These are phyloP conservation scores for Macroventuria anomochaeta DNA, from an alignment of 2,329 filamentous ascomycete genomes.

Conservation along the genomic window DNA sequence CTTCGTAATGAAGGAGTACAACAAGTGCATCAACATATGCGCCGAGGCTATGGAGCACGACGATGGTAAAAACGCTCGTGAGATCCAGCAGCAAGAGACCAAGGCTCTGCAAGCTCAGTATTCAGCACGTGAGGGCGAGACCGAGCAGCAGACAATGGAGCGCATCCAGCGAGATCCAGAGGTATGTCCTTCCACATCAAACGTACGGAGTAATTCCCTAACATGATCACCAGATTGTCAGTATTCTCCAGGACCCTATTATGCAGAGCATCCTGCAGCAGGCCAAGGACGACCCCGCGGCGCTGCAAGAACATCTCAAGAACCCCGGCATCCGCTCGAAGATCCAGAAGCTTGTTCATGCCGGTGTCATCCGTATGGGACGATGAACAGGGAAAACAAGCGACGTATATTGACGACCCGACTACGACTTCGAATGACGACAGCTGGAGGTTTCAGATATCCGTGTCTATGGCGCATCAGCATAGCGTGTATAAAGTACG, in stretches of 20 bases:
- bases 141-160: constrained; percentile 93
- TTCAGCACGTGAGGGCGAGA: constrained; percentile 88
- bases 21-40: constrained; percentile 89
- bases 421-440: constrained; percentile 18
- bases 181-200: constrained; percentile 60
- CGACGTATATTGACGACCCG: constrained; percentile 6
- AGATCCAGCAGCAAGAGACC: constrained; percentile 93
- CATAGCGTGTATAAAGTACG: constrained; percentile 29
- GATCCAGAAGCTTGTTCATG: constrained; percentile 93
- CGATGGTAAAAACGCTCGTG: constrained; percentile 79
- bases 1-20: constrained; percentile 98
- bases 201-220: neutral
- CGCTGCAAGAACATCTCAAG: constrained; percentile 95
- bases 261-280: constrained; percentile 98
- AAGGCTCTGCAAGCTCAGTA: constrained; percentile 94
- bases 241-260: constrained; percentile 91
- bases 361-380: constrained; percentile 86
- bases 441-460: neutral
- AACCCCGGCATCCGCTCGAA: constrained; percentile 85
- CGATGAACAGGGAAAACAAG: constrained; percentile 42
- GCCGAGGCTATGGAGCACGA: constrained; percentile 81
- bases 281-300: constrained; percentile 89
- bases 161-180: constrained; percentile 89
- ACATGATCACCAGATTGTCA: constrained; percentile 68
- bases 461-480: constrained; percentile 20